A percentile compares a stretch with the other conserved stretches of the same genome.
phyloP scores from a whole-genome alignment of 2,329 filamentous ascomycete species.

The Calonectria pseudoreteaudii region DNA sequence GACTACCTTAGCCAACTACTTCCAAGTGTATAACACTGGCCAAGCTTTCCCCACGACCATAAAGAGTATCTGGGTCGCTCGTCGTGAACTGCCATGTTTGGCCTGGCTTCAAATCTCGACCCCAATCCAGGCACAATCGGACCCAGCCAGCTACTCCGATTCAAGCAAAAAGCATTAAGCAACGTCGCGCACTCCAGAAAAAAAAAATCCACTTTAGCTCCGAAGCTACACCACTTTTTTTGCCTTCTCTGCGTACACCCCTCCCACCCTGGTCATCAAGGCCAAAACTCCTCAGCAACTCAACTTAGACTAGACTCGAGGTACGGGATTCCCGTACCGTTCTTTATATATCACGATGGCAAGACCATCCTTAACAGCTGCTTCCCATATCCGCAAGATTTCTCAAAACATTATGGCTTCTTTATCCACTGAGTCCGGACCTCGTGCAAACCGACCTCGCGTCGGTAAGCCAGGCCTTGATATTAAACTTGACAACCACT shows the following conservation, averaged over 20 bases:
- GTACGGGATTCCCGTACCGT: constrained; percentile 26
- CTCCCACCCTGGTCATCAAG: constrained; percentile 11
- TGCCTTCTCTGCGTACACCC: constrained; percentile 14
- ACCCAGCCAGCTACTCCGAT: constrained; percentile 20
- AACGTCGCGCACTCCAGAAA: constrained; percentile 18
- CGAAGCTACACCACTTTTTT: constrained; percentile 27
- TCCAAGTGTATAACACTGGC: neutral
- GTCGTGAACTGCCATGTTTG: constrained; percentile 16
- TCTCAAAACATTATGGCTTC: constrained; percentile 40
- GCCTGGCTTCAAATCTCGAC: constrained; percentile 7
- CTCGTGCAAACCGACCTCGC: constrained; percentile 34
- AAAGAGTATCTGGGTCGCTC: constrained; percentile 8
- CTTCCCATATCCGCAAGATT: constrained; percentile 31
- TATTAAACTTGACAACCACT: constrained; percentile 66
- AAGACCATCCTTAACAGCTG: constrained; percentile 28
- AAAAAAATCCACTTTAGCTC: constrained; percentile 21
- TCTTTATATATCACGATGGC: constrained; percentile 40
- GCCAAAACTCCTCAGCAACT: constrained; percentile 17
- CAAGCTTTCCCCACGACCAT: constrained; percentile 11
- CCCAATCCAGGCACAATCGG: constrained; percentile 18
- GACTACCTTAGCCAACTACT: neutral
- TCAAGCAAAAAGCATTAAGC: constrained; percentile 13
- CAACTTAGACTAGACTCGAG: constrained; percentile 32
- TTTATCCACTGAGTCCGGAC: constrained; percentile 37
- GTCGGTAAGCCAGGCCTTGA: constrained; percentile 53